Evolutionary conservation across 495 filamentous ascomycete species (phyloP).

Genomic region (Xylaria cubensis): DNA sequence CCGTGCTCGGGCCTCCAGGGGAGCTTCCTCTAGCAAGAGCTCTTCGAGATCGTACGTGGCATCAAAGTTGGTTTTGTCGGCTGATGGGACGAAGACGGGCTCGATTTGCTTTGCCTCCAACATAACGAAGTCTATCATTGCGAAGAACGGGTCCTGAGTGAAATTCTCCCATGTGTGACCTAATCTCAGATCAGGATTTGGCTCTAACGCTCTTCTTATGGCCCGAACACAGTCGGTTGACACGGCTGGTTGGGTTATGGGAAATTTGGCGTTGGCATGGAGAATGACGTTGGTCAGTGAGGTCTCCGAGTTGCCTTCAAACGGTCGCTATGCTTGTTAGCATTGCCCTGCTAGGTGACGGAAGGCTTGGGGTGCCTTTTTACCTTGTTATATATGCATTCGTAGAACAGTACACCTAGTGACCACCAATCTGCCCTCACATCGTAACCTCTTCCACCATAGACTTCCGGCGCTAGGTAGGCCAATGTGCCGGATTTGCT

Average conservation of each 20-base stretch:
- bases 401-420: constrained; percentile 93
- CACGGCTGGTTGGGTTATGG: constrained; percentile 87
- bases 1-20: constrained; percentile 88
- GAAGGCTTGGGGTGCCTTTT: constrained; percentile 30
- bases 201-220: constrained; percentile 79
- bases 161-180: constrained; percentile 84
- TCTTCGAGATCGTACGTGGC: constrained; percentile 98
- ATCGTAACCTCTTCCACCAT: constrained; percentile 83
- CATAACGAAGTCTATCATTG: constrained; percentile 80
- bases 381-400: constrained; percentile 99
- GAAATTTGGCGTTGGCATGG: constrained; percentile 83
- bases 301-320: constrained; percentile 85
- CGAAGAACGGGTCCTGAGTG: constrained; percentile 87
- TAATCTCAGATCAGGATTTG: constrained; percentile 79
- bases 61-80: constrained; percentile 99
- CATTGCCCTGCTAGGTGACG: background rate
- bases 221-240: constrained; percentile 85
- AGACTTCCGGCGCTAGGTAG: constrained; percentile 96
- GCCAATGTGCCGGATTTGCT: constrained; percentile 97
- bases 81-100: constrained; percentile 88
- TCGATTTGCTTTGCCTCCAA: constrained; percentile 89
- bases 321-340: constrained; percentile 71
- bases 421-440: constrained; percentile 98
- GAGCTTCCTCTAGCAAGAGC: constrained; percentile 91
- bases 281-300: constrained; percentile 80